Evolutionary conservation across 768 basidiomycete genomes (phyloP).

Genomic region (Mycena epipterygia): DNA sequence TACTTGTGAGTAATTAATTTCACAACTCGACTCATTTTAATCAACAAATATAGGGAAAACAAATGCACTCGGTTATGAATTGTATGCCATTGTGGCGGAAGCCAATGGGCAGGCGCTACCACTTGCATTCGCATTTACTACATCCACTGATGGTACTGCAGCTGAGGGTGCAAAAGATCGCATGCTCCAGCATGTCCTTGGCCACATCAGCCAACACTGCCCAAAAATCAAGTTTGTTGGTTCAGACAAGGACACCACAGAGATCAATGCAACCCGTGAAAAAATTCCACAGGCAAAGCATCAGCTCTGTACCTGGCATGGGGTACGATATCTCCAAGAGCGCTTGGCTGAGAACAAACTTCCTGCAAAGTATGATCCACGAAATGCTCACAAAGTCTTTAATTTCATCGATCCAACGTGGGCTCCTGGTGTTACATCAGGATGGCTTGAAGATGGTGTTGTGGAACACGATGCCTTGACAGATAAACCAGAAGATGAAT

Average conservation of each 20-base stretch:
- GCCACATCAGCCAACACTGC: background rate
- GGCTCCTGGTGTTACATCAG: conserved; percentile 36
- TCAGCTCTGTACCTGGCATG: conserved; percentile 51
- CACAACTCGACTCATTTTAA: background rate
- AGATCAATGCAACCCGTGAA: conserved; percentile 43
- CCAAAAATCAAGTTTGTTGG: conserved; percentile 39
- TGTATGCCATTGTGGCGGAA: background rate
- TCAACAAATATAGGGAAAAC: background rate
- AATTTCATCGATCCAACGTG: conserved; percentile 42
- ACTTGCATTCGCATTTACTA: background rate
- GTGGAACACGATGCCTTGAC: background rate
- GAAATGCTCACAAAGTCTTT: conserved; percentile 31
- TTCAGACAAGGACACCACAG: conserved; percentile 46
- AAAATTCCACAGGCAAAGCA: conserved; percentile 42
- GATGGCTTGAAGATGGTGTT: conserved; percentile 11
- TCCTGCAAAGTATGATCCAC: conserved; percentile 36
- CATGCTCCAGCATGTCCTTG: background rate
- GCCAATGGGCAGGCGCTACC: background rate
- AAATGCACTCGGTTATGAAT: background rate
- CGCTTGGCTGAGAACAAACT: conserved; percentile 39
- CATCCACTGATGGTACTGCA: background rate
- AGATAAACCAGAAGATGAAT: background rate
- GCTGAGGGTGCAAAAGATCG: background rate
- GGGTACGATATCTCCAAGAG: conserved; percentile 39
- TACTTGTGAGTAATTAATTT: background rate